These are phyloP conservation scores for Bondarzewia mesenterica DNA, from an alignment of 1,284 basidiomycete genomes.

Conservation along the genomic window DNA sequence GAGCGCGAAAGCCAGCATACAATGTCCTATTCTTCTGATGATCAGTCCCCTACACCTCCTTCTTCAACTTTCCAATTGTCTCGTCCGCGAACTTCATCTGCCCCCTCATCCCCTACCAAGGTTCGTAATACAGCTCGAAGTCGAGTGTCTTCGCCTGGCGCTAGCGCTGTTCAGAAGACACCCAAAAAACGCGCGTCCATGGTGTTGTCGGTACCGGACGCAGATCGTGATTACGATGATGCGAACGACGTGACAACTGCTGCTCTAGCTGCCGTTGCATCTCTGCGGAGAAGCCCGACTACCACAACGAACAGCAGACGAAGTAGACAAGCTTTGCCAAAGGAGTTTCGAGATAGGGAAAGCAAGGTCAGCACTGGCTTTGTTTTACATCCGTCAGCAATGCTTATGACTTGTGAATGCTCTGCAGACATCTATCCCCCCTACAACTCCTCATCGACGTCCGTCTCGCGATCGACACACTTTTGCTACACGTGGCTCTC, in stretches of 20 bases:
- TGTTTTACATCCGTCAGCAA: neutral
- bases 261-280: conserved; percentile 55
- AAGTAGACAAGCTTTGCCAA: conserved; percentile 49
- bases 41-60: conserved; percentile 31
- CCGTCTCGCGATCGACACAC: conserved; percentile 7
- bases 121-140: conserved; percentile 18
- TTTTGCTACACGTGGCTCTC: conserved; percentile 11
- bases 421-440: conserved; percentile 4
- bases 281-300: conserved; percentile 38
- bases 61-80: conserved; percentile 23
- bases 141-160: conserved; percentile 27
- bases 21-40: conserved; percentile 30
- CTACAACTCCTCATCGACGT: conserved; percentile 9
- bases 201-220: conserved; percentile 19
- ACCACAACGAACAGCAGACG: conserved; percentile 27
- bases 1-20: conserved; percentile 54
- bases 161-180: conserved; percentile 24
- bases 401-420: conserved; percentile 3
- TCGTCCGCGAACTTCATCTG: conserved; percentile 40
- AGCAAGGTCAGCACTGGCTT: conserved; percentile 30
- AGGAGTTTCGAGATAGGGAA: conserved; percentile 48
- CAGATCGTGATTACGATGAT: conserved; percentile 21
- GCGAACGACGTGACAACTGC: conserved; percentile 38
- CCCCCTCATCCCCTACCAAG: conserved; percentile 47
- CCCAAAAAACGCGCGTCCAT: conserved; percentile 37